Percentiles rank a stretch among this genome's conserved stretches.
These are phyloP conservation scores for Quercus phellos DNA, from an alignment of 331 rosid genomes.

Conservation along the genomic window DNA sequence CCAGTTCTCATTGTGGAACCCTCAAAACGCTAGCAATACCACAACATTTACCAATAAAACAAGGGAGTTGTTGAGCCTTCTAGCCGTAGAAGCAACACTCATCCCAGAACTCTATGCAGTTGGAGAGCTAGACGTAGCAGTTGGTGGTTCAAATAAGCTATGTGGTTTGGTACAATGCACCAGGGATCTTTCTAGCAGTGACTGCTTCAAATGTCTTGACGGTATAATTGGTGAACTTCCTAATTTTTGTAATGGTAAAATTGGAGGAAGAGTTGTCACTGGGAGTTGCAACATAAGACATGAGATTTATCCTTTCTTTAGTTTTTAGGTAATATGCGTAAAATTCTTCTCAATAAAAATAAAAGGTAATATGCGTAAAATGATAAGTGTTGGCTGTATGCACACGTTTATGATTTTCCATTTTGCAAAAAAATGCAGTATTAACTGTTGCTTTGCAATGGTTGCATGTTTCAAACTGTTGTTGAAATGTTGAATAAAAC, in stretches of 20 bases:
- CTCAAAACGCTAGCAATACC: slow-evolving; percentile 14
- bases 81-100: slow-evolving; percentile 19
- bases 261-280: not conserved
- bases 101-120: slow-evolving; percentile 33
- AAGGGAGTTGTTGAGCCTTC: slow-evolving; percentile 14
- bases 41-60: slow-evolving; percentile 20
- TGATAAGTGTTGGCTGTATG: too few relatives aligned
- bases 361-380: too few relatives aligned
- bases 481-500: too few relatives aligned
- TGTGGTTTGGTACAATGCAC: slow-evolving; percentile 39
- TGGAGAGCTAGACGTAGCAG: slow-evolving; percentile 22
- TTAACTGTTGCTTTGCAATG: too few relatives aligned
- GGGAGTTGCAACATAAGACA: not conserved
- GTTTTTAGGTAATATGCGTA: too few relatives aligned
- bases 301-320: not conserved
- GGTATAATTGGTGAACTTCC: not conserved
- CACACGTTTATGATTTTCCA: too few relatives aligned
- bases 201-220: not conserved
- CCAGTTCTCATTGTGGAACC: not conserved
- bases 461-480: too few relatives aligned
- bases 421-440: too few relatives aligned
- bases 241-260: not conserved
- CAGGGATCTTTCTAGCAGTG: not conserved
- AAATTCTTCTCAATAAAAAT: too few relatives aligned
- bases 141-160: slow-evolving; percentile 22